Base-by-base conservation (phyloP, 2,329 filamentous ascomycete genomes). In the Sporothrix mexicana region DNA sequence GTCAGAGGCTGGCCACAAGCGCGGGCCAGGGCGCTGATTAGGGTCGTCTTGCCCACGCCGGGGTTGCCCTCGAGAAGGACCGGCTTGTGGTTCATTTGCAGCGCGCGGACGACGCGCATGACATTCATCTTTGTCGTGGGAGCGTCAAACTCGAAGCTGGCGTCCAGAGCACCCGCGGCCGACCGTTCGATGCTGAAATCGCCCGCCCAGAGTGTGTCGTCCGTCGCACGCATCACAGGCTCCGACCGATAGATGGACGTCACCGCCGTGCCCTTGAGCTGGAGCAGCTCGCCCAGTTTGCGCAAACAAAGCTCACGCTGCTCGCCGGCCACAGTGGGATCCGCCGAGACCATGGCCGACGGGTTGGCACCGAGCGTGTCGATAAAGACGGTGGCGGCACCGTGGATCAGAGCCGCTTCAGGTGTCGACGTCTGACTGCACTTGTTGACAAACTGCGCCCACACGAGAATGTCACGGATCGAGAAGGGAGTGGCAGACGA, bases 1-100 rank as follows among this genome's bases (percentile, higher is more conserved):
- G 94, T 97, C 75, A 99, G 83, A 8, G 93, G 92, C 74, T 91
- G 91, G 5, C 95, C 94, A 75, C 93, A 92, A 3, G 91, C 90
- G 76, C 88, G 88, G 1, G 97, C 93, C 62, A 99, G 85, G 0
- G 96, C 95, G 62, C 92, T 91, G 25, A 99, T 90, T 15, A 99
- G 86, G 1, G 95, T 97, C 0, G 96, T 99, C 84, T 99, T 99
- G 72, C 96, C 96, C 25, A 99, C 96, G 79, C 96, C 96, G n/a
- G 96, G 96, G 77, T 93, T 98, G 49, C 97, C 96, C 83, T 99
- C 96, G 2, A 99, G 88, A 7, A 99, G 86, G 71, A 99, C 95
- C 2, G 96, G 95, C 79, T 98, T 98, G 73, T 66, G 55, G 70
- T 90, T 87, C 71, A 97, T 89, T 78, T 97, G 94, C 74, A 99